These are phyloP conservation scores for Dendryphion nanum DNA, from an alignment of 2,329 filamentous ascomycete species.

Conservation along the genomic window DNA sequence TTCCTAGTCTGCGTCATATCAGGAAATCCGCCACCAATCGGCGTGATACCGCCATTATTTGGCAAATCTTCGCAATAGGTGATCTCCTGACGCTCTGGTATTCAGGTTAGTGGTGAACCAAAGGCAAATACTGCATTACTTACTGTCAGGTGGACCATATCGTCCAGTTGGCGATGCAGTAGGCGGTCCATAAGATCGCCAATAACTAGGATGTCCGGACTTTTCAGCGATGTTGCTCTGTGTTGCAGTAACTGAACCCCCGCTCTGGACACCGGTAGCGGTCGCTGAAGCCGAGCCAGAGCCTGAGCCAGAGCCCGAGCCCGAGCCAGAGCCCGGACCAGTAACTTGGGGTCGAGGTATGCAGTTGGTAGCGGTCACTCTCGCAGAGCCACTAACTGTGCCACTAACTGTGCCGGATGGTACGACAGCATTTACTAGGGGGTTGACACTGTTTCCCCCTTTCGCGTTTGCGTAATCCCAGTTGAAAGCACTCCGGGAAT, in stretches of 20 bases:
- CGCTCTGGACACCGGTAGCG: constrained; percentile 1
- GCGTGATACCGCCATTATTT: constrained; percentile 19
- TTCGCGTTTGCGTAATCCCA: constrained; percentile 51
- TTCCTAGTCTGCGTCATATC: constrained; percentile 13
- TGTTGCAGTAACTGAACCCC: constrained; percentile 3
- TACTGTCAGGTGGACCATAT: constrained; percentile 6
- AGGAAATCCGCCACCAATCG: constrained; percentile 5
- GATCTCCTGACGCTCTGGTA: constrained; percentile 19
- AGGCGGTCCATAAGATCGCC: too few species aligned
- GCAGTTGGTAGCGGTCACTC: constrained; percentile 31
- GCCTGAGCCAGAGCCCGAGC: constrained; percentile 1
- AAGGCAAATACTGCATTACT: constrained; percentile 3
- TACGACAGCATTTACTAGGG: constrained; percentile 35
- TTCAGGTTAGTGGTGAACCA: constrained; percentile 1
- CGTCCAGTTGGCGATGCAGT: constrained; percentile 17
- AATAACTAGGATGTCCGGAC: too few species aligned
- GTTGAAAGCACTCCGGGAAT: constrained; percentile 39
- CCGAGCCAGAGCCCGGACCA: constrained; percentile 9
- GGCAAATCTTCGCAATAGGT: constrained; percentile 32
- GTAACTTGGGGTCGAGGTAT: constrained; percentile 21
- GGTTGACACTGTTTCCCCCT: constrained; percentile 49
- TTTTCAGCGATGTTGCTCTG: too few species aligned
- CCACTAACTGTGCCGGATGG: constrained; percentile 19
- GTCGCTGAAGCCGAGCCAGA: constrained; percentile 2
- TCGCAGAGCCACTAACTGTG: constrained; percentile 3